phyloP scores from a whole-genome alignment of 2,329 filamentous ascomycete species.

The Microsporum audouinii region DNA sequence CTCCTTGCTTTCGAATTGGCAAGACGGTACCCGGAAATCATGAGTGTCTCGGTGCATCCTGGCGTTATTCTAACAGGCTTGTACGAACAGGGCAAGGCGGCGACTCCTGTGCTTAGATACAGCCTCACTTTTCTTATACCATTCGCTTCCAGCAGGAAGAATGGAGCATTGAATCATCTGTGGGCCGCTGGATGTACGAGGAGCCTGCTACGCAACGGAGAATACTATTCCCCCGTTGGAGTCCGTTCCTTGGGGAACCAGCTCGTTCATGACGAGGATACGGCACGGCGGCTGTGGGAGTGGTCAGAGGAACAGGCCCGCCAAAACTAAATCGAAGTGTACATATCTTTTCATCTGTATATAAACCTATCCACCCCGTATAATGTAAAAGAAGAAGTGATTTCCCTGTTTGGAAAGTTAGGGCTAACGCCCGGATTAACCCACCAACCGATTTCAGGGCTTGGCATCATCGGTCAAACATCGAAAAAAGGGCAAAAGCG shows the following conservation, averaged over 20 bases:
- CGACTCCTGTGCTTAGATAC: slow-evolving; percentile 17
- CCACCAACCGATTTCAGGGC: neutral
- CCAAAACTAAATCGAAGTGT: neutral
- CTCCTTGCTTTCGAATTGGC: slow-evolving; percentile 32
- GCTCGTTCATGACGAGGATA: slow-evolving; percentile 23
- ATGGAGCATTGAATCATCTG: slow-evolving; percentile 33
- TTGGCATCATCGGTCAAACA: neutral
- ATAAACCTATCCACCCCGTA: neutral
- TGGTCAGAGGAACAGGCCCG: slow-evolving; percentile 30
- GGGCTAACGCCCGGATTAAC: slow-evolving; percentile 1
- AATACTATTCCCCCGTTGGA: slow-evolving; percentile 34
- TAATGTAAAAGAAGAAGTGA: neutral
- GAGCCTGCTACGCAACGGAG: slow-evolving; percentile 27
- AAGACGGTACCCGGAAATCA: slow-evolving; percentile 33
- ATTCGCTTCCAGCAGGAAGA: slow-evolving; percentile 23
- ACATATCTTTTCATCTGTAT: neutral
- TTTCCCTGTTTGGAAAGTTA: slow-evolving; percentile 3
- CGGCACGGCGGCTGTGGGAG: slow-evolving; percentile 32
- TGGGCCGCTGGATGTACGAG: slow-evolving; percentile 29
- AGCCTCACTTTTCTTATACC: slow-evolving; percentile 15
- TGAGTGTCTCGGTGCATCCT: slow-evolving; percentile 40
- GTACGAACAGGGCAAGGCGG: slow-evolving; percentile 24
- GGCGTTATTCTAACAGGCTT: slow-evolving; percentile 35
- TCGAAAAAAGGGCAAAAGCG: neutral
- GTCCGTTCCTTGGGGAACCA: slow-evolving; percentile 21